These are phyloP conservation scores for Phytophthora multivora DNA, from an alignment of 352 stramenopile genomes.

Conservation along the genomic window DNA sequence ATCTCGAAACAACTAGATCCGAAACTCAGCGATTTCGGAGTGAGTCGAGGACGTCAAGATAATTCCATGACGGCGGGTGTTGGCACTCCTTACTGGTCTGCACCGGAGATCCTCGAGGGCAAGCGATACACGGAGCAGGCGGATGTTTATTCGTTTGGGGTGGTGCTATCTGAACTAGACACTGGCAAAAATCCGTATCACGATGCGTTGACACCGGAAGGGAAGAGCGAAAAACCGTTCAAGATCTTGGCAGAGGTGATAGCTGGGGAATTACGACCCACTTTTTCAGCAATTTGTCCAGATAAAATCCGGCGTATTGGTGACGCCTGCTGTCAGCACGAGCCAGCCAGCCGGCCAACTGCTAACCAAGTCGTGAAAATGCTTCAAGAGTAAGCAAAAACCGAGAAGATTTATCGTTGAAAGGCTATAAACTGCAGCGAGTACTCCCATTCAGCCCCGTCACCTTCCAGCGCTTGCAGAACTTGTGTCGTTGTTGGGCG, in stretches of 20 bases:
- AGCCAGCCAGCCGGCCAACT: constrained; percentile 33
- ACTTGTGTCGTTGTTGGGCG: not conserved
- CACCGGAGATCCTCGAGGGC: constrained; percentile 33
- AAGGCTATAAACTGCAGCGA: not conserved
- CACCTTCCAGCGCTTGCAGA: not conserved
- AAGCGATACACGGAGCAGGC: constrained; percentile 21
- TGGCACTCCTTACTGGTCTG: constrained; percentile 32
- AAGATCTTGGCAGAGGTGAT: constrained; percentile 42
- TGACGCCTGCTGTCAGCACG: constrained; percentile 42
- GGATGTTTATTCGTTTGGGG: constrained; percentile 46
- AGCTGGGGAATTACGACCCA: constrained; percentile 39
- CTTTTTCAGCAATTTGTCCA: constrained; percentile 41
- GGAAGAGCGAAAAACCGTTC: constrained; percentile 34
- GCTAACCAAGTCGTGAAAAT: not conserved
- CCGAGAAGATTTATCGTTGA: too few species aligned
- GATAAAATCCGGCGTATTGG: constrained; percentile 32
- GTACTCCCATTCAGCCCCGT: not conserved
- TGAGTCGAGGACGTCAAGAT: constrained; percentile 22
- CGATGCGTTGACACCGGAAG: constrained; percentile 17
- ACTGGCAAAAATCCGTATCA: constrained; percentile 30
- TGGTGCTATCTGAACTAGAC: constrained; percentile 41
- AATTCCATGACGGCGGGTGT: constrained; percentile 26
- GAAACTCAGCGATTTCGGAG: constrained; percentile 54
- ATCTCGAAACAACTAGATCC: constrained; percentile 65
- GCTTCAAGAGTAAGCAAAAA: not conserved